Percentiles rank a stretch among this genome's conserved stretches.
Evolutionary conservation across 2,329 filamentous ascomycete genomes (phyloP).

Genomic region (Botrytis paeoniae): DNA sequence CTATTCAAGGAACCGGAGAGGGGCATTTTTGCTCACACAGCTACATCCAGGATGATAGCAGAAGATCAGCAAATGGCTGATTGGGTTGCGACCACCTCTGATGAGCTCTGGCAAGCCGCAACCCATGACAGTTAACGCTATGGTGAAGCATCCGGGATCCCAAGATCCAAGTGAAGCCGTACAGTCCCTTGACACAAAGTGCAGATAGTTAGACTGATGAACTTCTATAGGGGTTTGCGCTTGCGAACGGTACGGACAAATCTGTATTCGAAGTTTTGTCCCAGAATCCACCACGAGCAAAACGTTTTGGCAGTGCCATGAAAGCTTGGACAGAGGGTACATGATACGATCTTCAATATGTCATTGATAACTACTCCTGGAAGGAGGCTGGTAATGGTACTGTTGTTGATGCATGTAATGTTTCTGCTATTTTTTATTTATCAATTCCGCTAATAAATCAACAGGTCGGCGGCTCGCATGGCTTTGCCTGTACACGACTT

Average conservation of each 20-base stretch:
- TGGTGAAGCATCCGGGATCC: conserved; percentile 20
- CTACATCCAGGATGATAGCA: conserved; percentile 26
- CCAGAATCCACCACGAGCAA: conserved; percentile 11
- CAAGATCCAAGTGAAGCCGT: conserved; percentile 19
- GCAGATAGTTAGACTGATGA: neutral
- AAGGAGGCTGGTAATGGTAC: conserved; percentile 13
- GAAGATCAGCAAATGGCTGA: conserved; percentile 22
- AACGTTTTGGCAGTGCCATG: conserved; percentile 21
- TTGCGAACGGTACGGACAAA: conserved; percentile 17
- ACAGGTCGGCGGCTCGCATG: conserved; percentile 33
- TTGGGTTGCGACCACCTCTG: neutral
- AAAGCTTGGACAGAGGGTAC: conserved; percentile 17
- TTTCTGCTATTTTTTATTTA: neutral
- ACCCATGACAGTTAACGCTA: conserved; percentile 11
- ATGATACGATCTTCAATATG: conserved; percentile 7
- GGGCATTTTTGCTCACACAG: conserved; percentile 27
- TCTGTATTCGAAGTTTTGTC: conserved; percentile 16
- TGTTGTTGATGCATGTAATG: conserved; percentile 20
- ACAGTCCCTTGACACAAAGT: neutral
- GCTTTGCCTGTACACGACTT: conserved; percentile 28
- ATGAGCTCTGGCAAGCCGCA: conserved; percentile 4
- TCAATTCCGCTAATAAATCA: neutral
- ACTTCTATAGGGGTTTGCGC: conserved; percentile 16
- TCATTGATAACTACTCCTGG: conserved; percentile 23
- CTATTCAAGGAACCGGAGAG: conserved; percentile 30